These are phyloP conservation scores for Paramecium tetraurelia DNA, from an alignment of 73 alveolate species.

Conservation along the genomic window DNA sequence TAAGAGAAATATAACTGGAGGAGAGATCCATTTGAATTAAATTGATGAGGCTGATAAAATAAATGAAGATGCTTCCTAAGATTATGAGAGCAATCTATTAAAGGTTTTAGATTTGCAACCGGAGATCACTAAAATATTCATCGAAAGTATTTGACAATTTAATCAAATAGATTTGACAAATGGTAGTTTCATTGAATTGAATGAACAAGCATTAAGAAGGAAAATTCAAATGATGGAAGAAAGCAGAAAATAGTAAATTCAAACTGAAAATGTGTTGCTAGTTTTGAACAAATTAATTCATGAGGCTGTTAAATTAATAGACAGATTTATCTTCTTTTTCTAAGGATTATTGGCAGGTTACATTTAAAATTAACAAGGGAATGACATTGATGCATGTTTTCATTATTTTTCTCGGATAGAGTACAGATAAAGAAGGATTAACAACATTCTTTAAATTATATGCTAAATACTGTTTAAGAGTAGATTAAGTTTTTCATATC, in stretches of 20 bases:
- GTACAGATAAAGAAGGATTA: background rate
- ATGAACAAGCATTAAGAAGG: slow-evolving; percentile 8
- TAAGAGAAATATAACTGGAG: slow-evolving; percentile 30
- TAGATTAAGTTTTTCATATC: slow-evolving; percentile 42
- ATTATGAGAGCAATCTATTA: background rate
- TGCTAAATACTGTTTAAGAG: background rate
- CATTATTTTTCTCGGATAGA: background rate
- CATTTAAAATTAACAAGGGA: background rate
- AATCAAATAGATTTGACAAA: background rate
- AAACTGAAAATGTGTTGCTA: slow-evolving; percentile 2
- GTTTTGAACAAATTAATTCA: background rate
- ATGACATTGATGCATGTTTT: slow-evolving; percentile 4
- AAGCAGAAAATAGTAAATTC: background rate
- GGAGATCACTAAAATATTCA: background rate
- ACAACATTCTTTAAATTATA: background rate
- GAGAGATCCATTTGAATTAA: slow-evolving; percentile 31
- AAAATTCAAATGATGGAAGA: slow-evolving; percentile 38
- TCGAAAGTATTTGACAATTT: background rate
- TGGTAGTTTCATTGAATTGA: slow-evolving; percentile 8
- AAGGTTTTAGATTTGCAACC: background rate
- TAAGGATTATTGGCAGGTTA: slow-evolving; percentile 39
- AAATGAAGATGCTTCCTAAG: slow-evolving; percentile 6
- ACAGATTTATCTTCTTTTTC: slow-evolving; percentile 38
- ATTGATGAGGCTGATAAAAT: slow-evolving; percentile 33
- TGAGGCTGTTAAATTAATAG: slow-evolving; percentile 5